These are phyloP conservation scores for Monilinia fructicola DNA, from an alignment of 2,329 filamentous ascomycete genomes.

Conservation along the genomic window DNA sequence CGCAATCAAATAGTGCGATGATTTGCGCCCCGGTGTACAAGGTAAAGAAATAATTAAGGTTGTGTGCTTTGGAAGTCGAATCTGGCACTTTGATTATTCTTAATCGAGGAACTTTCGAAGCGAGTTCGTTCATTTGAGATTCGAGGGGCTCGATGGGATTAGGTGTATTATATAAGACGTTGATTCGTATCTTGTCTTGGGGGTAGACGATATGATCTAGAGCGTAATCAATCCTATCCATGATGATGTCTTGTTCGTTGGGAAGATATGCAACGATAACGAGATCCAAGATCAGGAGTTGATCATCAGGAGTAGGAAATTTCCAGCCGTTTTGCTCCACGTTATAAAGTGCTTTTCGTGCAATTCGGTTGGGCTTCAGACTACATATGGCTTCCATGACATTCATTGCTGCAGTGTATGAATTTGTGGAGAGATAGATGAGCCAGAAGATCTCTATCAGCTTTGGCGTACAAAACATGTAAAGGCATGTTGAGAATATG, in stretches of 20 bases:
- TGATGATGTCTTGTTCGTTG: conserved; percentile 51
- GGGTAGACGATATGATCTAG: conserved; percentile 50
- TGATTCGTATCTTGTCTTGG: conserved; percentile 48
- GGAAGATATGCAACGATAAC: conserved; percentile 52
- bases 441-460: conserved; percentile 47
- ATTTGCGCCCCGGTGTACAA: conserved; percentile 47
- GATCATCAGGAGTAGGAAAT: conserved; percentile 45
- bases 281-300: conserved; percentile 47
- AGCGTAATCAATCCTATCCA: conserved; percentile 48
- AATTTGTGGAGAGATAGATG: conserved; percentile 47
- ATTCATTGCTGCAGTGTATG: conserved; percentile 46
- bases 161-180: conserved; percentile 51
- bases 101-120: conserved; percentile 44
- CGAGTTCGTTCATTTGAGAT: conserved; percentile 44
- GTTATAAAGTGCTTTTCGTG: conserved; percentile 42
- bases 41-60: conserved; percentile 50
- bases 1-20: conserved; percentile 51
- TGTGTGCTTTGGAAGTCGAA: conserved; percentile 52
- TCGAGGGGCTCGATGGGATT: conserved; percentile 48
- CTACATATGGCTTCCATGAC: conserved; percentile 46
- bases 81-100: conserved; percentile 49
- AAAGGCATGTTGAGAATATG: conserved; percentile 45
- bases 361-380: conserved; percentile 42
- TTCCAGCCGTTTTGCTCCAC: conserved; percentile 44
- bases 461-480: conserved; percentile 43